Evolutionary conservation across 352 stramenopile genomes (phyloP), one percentile per base, ranked within the genome.

Genomic region (Globisporangium irregulare): DNA sequence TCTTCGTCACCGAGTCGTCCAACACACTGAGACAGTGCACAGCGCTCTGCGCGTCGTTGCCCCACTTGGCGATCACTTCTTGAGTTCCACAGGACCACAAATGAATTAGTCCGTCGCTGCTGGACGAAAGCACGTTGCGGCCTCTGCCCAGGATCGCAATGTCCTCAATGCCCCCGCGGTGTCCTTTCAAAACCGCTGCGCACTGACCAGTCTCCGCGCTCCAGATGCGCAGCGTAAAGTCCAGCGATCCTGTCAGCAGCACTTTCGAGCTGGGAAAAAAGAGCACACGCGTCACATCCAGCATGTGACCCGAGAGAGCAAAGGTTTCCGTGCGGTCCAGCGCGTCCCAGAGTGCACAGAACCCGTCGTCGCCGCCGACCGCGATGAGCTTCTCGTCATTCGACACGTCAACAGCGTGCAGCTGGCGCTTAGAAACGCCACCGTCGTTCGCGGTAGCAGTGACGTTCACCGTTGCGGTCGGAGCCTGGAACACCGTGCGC

Each of bases 221-320:
- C 84, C 84, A 94, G 38, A 94, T 89, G 22, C 82, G 79, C 48
- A 94, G 68, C 51, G 79, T 90, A 36, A 91, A 87, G 71, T 94
- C 86, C 36, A 91, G 50, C n/a, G 83, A 89, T 0, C 77, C 82
- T 0, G 86, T 91, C 2, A 94, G 78, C 50, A 90, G 56, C 24
- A 94, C 86, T 53, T 87, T 78, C 18, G 81, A 76, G 70, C 86
- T 94, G 0, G 86, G 86, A 41, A 91, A 93, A 69, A 94, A 94
- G 20, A 62, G 72, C 15, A 73, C 69, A 61, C 72, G 64, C 0
- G 82, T 91, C 29, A 94, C 81, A 53, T 94, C 86, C 14, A 80
- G 51, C 43, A 90, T 54, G 62, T 94, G 86, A 9, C 86, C 86
- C 9, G 65, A 57, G 9, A 91, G 71, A 43, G 73, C 48, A 59